Base-by-base conservation (phyloP, 208 protist species). In the Angomonas desouzai region DNA sequence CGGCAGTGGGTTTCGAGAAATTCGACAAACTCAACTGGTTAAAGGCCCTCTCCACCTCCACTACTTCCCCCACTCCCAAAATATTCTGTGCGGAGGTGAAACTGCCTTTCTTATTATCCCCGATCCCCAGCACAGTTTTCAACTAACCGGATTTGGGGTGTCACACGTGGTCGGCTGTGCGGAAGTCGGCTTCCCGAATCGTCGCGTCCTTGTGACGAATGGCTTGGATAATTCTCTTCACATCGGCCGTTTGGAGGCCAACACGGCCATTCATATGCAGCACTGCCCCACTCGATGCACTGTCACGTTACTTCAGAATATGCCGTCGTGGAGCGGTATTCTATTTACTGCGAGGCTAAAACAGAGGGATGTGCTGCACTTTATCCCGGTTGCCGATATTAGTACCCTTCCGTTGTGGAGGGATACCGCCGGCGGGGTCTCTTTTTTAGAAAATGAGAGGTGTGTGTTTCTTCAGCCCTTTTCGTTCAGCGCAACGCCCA, bases 361-460 rank as follows among this genome's bases (percentile, higher is more conserved):
- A 27, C 74, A 92, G 25, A 68, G 74, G 30, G 88, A 94, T 53
- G 78, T 81, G 48, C 47, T 94, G 48, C 10, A 82, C 3, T 79
- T 86, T 33, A 51, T 90, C 0, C 79, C 45, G 18, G 13, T 23
- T 16, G 6, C 18, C 18, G 45, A 51, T 23, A 51, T 51, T 4
- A 16, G 20, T 4, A 23, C 45, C n/a, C 20, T 51, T 27, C n/a
- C 45, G 45, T 4, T 51, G 3, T 51, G 45, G 45, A 51, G 20
- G 18, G 20, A 23, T 23, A 23, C 45, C 20, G 4, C 45, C 3
- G n/a, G 20, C 9, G 74, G 66, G 3, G 62, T 74, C 27, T 59
- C 68, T 38, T 62, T 91, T 27, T 64, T 94, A 4, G 82, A 91
- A 62, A 94, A 94, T 66, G 87, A 94, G 40, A 64, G 87, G 16